A percentile compares a stretch with the other conserved stretches of the same genome.
Evolutionary conservation across 495 filamentous ascomycete species (phyloP).

Genomic region (Xylaria palmicola): DNA sequence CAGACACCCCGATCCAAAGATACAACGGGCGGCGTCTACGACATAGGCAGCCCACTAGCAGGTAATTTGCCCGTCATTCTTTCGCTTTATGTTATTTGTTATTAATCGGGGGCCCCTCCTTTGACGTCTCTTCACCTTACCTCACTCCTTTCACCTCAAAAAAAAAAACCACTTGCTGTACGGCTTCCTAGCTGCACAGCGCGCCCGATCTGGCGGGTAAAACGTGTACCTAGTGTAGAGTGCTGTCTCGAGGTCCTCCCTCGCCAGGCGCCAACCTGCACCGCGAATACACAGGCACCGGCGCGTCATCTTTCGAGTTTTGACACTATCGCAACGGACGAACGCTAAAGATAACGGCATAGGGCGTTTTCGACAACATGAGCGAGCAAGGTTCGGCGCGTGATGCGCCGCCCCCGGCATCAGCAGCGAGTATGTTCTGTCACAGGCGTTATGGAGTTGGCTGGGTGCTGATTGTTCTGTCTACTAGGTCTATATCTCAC

Average conservation of each 20-base stretch:
- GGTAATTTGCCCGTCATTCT: background rate
- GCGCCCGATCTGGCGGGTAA: background rate
- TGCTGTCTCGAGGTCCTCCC: too few relatives aligned
- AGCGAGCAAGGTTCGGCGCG: conserved; percentile 23
- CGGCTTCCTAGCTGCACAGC: background rate
- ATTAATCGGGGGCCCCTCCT: too few relatives aligned
- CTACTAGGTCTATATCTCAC: conserved; percentile 45
- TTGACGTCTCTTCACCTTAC: background rate
- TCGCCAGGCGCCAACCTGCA: background rate
- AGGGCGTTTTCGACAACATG: conserved; percentile 21
- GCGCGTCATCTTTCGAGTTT: background rate
- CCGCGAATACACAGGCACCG: background rate
- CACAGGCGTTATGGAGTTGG: background rate
- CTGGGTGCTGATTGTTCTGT: conserved; percentile 10
- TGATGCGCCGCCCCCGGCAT: conserved; percentile 12
- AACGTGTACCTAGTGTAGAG: too few relatives aligned
- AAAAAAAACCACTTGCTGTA: background rate
- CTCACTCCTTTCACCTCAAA: background rate
- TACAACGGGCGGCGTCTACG: background rate
- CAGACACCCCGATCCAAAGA: background rate
- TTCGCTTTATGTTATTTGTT: background rate
- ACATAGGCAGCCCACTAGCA: background rate
- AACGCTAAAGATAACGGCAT: background rate
- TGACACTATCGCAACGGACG: background rate
- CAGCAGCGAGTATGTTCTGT: conserved; percentile 21